Base-by-base conservation (phyloP, 2,329 filamentous ascomycete genomes). In the Colletotrichum liaoningense region DNA sequence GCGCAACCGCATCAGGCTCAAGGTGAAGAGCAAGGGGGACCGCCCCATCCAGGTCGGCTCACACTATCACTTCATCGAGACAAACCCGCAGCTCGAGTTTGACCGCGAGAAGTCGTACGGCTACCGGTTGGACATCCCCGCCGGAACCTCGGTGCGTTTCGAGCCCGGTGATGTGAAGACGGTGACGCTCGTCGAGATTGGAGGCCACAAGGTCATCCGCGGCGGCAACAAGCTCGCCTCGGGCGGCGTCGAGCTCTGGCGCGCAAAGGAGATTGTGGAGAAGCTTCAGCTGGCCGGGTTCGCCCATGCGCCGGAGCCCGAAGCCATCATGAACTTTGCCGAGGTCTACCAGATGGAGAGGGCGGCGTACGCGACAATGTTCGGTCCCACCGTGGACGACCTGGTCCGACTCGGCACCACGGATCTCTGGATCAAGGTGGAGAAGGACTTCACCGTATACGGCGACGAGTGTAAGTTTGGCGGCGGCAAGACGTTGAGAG, bases 381-480 rank as follows among this genome's bases (percentile, higher is more conserved):
- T 97, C 83, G 96, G 96, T 2, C 95, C 96, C 6, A 98, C 96
- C 0, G 94, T 92, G 1, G 96, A 95, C 4, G 96, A 98, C 83
- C 80, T 92, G n/a, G 91, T 98, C 46, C 88, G 94, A 30, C 85
- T 98, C 22, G 95, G 94, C 0, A 88, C 90, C 74, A 98, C 95
- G 3, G 93, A 97, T 81, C 87, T 98, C 11, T 98, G 95, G 95
- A 88, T 98, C 79, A 91, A 92, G 81, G 94, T 98, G 6, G 96
- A 98, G 84, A 93, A 92, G 75, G 96, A 98, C 80, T 85, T 93
- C 78, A 96, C 95, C 0, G 86, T 87, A 5, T 97, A 97, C 80
- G 96, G 96, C 9, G 96, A 98, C 75, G 96, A 98, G 84, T 98
- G 95, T 81, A 93, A 95, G 76, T 98, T 98, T 82, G 96, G 96